These are phyloP conservation scores for Spizellomyces sp. DNA, from an alignment of 192 early-diverging fungal species.

Conservation along the genomic window DNA sequence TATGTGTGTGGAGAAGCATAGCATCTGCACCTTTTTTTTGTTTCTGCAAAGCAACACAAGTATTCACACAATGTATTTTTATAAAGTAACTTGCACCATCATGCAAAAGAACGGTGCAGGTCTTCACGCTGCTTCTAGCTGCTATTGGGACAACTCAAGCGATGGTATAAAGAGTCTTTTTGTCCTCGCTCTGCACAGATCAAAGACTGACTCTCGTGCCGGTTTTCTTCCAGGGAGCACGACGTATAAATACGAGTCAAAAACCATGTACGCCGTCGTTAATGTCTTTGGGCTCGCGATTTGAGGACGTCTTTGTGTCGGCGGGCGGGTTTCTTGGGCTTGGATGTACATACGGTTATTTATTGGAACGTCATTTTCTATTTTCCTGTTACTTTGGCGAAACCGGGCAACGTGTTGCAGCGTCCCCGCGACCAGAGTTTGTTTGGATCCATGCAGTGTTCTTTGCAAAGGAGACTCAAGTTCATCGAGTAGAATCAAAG, in stretches of 20 bases:
- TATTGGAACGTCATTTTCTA: too few species aligned
- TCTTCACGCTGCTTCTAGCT: slow-evolving; percentile 71
- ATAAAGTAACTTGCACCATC: slow-evolving; percentile 71
- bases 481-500: too few species aligned
- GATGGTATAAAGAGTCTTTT: slow-evolving; percentile 54
- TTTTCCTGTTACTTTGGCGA: too few species aligned
- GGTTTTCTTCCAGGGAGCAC: slow-evolving; percentile 51
- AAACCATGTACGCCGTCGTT: slow-evolving; percentile 78
- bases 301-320: neutral
- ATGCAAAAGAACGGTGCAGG: slow-evolving; percentile 85
- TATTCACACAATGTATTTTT: neutral
- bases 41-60: neutral
- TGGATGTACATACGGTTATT: too few species aligned
- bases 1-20: slow-evolving; percentile 23
- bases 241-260: slow-evolving; percentile 76
- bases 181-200: neutral
- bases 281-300: slow-evolving; percentile 73
- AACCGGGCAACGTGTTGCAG: too few species aligned
- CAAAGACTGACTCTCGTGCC: neutral
- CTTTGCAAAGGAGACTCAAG: too few species aligned
- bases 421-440: too few species aligned
- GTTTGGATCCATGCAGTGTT: too few species aligned
- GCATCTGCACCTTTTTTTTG: neutral
- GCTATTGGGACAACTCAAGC: slow-evolving; percentile 73
- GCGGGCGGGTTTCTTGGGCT: too few species aligned